phyloP scores from a whole-genome alignment of 805 yeast genomes.

The Suhomyces pyralidae region DNA sequence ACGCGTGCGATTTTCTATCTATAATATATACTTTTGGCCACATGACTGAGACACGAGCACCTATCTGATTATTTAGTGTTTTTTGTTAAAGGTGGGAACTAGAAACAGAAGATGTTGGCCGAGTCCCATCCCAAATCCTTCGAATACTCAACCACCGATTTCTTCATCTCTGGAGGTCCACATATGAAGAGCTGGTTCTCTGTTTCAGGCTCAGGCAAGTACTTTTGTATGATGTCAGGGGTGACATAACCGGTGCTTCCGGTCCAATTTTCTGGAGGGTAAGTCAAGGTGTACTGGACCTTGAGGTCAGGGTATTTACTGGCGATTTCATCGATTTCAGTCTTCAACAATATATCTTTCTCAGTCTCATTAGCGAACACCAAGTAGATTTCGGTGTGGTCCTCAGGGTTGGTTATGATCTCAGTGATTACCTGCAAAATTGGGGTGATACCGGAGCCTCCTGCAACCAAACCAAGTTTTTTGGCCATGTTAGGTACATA shows the following conservation, averaged over 20 bases:
- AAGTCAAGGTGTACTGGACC: conserved; percentile 56
- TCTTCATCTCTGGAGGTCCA: conserved; percentile 73
- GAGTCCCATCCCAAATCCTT: conserved; percentile 61
- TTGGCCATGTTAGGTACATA: conserved; percentile 57
- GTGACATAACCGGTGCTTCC: conserved; percentile 62
- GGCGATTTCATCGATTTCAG: conserved; percentile 69
- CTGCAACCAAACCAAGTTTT: conserved; percentile 69
- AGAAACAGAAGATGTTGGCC: conserved; percentile 55
- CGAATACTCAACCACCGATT: conserved; percentile 46
- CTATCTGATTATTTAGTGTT: neutral
- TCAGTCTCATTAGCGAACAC: conserved; percentile 74
- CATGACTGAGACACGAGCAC: neutral
- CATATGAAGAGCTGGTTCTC: conserved; percentile 61
- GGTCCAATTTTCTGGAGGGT: conserved; percentile 48
- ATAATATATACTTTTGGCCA: neutral
- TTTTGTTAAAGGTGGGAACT: neutral
- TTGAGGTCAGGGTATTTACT: conserved; percentile 59
- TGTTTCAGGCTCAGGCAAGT: conserved; percentile 47
- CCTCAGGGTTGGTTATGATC: conserved; percentile 67
- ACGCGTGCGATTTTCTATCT: neutral
- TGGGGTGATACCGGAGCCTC: conserved; percentile 91
- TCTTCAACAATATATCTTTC: conserved; percentile 69
- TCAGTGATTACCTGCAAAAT: conserved; percentile 75
- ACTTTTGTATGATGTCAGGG: conserved; percentile 51
- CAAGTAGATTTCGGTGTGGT: conserved; percentile 56